Percentiles rank a stretch among this genome's conserved stretches.
These are phyloP conservation scores for Mycocentrospora acerina DNA, from an alignment of 2,329 filamentous ascomycete species.

Conservation along the genomic window DNA sequence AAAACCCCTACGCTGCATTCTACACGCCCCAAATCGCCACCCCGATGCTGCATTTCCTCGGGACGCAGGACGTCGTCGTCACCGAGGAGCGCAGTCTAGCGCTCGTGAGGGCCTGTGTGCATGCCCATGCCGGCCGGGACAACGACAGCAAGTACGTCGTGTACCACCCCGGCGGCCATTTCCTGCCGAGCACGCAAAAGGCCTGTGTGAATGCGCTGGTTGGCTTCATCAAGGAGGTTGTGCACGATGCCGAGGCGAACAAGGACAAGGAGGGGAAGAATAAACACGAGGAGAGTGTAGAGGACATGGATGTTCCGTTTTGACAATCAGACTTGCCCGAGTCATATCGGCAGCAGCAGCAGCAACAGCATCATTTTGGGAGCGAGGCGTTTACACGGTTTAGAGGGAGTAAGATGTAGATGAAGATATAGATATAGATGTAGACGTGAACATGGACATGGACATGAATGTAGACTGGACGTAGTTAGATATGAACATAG, in stretches of 20 bases:
- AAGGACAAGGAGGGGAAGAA: constrained; percentile 23
- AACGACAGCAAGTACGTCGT: constrained; percentile 54
- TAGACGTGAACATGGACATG: no score
- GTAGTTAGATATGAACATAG: no score
- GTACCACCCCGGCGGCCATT: constrained; percentile 86
- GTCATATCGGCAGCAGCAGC: no score
- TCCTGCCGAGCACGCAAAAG: constrained; percentile 75
- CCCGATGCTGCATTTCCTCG: constrained; percentile 78
- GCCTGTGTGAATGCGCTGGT: constrained; percentile 77
- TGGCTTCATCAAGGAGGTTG: constrained; percentile 64
- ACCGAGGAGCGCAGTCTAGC: constrained; percentile 71
- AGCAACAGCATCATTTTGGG: constrained; percentile 6
- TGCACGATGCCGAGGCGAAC: constrained; percentile 42
- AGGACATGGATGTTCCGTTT: constrained; percentile 71
- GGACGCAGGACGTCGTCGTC: constrained; percentile 83
- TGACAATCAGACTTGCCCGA: constrained; percentile 37
- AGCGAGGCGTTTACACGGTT: constrained; percentile 20
- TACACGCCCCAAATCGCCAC: constrained; percentile 77
- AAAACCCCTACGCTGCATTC: constrained; percentile 64
- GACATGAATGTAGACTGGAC: no score
- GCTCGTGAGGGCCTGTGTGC: constrained; percentile 66
- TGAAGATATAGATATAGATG: constrained; percentile 7
- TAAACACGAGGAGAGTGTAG: constrained; percentile 57
- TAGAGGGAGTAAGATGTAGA: constrained; percentile 8
- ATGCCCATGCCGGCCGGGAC: no score